phyloP scores from a whole-genome alignment of 2,329 filamentous ascomycete genomes.

The Nemania sp. region DNA sequence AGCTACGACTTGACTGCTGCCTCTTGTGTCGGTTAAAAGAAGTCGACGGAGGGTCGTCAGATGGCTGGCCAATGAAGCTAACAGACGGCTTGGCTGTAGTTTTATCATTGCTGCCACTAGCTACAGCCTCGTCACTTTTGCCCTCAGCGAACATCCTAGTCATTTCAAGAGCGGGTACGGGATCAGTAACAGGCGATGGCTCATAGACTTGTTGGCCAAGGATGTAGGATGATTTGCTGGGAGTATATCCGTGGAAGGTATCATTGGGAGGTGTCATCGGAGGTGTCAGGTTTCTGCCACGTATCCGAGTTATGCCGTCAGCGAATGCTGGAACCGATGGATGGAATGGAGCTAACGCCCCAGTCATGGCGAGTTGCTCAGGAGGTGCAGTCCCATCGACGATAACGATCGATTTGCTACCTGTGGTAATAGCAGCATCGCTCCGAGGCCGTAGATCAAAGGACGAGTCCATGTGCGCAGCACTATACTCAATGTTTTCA shows the following conservation, averaged over 20 bases:
- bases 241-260: slow-evolving; percentile 43
- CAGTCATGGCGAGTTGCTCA: slow-evolving; percentile 56
- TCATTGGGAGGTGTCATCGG: slow-evolving; percentile 62
- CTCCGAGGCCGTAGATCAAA: slow-evolving; percentile 51
- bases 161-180: slow-evolving; percentile 51
- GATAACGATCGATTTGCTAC: slow-evolving; percentile 91
- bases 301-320: slow-evolving; percentile 53
- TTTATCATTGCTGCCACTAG: slow-evolving; percentile 40
- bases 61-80: slow-evolving; percentile 34
- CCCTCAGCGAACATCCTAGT: slow-evolving; percentile 14
- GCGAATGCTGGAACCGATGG: slow-evolving; percentile 57
- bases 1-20: slow-evolving; percentile 53
- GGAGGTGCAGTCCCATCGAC: slow-evolving; percentile 68
- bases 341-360: slow-evolving; percentile 48
- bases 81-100: slow-evolving; percentile 40
- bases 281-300: slow-evolving; percentile 58
- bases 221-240: slow-evolving; percentile 59
- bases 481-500: slow-evolving; percentile 47
- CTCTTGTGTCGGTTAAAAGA: slow-evolving; percentile 46
- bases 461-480: slow-evolving; percentile 48
- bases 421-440: slow-evolving; percentile 67
- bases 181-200: slow-evolving; percentile 41
- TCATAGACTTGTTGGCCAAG: slow-evolving; percentile 51
- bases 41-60: slow-evolving; percentile 42
- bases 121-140: slow-evolving; percentile 39